phyloP scores from a whole-genome alignment of 2,329 filamentous ascomycete genomes.

The Biscogniauxia marginata region DNA sequence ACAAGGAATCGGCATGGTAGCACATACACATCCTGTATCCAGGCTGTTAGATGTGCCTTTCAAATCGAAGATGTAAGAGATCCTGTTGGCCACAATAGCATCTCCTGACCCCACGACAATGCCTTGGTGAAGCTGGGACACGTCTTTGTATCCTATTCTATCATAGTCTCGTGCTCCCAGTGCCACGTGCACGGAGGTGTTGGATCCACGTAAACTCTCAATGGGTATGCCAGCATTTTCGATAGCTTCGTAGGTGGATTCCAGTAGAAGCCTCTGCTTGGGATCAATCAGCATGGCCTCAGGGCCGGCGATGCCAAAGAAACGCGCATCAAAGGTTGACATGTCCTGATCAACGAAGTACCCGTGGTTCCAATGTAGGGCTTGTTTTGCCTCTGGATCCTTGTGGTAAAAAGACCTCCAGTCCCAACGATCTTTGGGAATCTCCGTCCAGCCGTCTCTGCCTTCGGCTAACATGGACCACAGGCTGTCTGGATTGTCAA shows the following conservation, averaged over 20 bases:
- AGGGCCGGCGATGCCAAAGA: conserved; percentile 38
- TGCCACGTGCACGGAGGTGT: conserved; percentile 26
- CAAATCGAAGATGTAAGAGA: conserved; percentile 15
- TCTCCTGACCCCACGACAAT: conserved; percentile 24
- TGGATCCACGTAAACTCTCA: conserved; percentile 9
- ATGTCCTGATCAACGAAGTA: conserved; percentile 26
- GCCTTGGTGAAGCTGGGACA: conserved; percentile 19
- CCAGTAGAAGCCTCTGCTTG: conserved; percentile 38
- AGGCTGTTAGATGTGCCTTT: conserved; percentile 11
- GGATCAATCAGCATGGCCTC: conserved; percentile 33
- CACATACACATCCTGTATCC: conserved; percentile 8
- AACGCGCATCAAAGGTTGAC: conserved; percentile 37
- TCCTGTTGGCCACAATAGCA: conserved; percentile 29
- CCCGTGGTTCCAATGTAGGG: conserved; percentile 22
- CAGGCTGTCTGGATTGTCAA: conserved; percentile 8
- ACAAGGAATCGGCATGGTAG: background rate
- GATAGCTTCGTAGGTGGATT: conserved; percentile 42
- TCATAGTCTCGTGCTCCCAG: conserved; percentile 25
- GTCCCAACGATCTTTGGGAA: conserved; percentile 17
- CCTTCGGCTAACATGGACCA: conserved; percentile 11
- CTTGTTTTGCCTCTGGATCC: conserved; percentile 21
- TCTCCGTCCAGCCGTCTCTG: background rate
- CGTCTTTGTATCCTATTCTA: conserved; percentile 15
- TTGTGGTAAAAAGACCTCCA: conserved; percentile 15
- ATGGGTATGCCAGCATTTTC: conserved; percentile 23